Percentiles rank a stretch among this genome's conserved stretches.
phyloP scores from a whole-genome alignment of 192 early-diverging fungal species.

The Paraglomus occultum region DNA sequence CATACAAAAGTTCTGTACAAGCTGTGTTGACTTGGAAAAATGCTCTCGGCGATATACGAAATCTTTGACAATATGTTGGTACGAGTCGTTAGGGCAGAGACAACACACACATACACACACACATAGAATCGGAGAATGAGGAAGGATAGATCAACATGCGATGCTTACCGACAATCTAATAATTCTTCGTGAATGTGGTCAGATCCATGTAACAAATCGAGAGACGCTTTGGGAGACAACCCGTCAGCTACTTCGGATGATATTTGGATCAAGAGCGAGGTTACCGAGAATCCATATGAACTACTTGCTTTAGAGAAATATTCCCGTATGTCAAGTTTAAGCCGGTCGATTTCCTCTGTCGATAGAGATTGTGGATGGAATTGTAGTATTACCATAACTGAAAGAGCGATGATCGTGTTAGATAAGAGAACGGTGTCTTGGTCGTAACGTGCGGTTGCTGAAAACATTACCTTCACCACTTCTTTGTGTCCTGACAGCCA shows the following conservation, averaged over 20 bases:
- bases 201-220: slow-evolving; percentile 50
- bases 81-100: too few species aligned
- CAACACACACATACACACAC: too few species aligned
- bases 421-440: too few species aligned
- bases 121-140: too few species aligned
- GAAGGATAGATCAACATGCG: slow-evolving; percentile 32
- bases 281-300: slow-evolving; percentile 34
- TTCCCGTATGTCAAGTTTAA: slow-evolving; percentile 35
- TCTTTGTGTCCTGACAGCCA: slow-evolving; percentile 58
- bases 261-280: slow-evolving; percentile 52
- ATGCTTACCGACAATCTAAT: slow-evolving; percentile 41
- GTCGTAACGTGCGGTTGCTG: too few species aligned
- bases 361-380: slow-evolving; percentile 46
- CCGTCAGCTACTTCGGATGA: slow-evolving; percentile 54
- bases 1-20: slow-evolving; percentile 67
- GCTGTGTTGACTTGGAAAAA: slow-evolving; percentile 83
- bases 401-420: too few species aligned
- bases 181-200: slow-evolving; percentile 63
- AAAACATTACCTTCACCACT: slow-evolving; percentile 60
- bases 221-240: slow-evolving; percentile 46
- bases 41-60: slow-evolving; percentile 68
- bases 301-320: slow-evolving; percentile 35
- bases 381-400: slow-evolving; percentile 65
- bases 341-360: slow-evolving; percentile 36
- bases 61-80: too few species aligned